These are phyloP conservation scores for Bacidia gigantensis DNA, from an alignment of 495 filamentous ascomycete species.

Conservation along the genomic window DNA sequence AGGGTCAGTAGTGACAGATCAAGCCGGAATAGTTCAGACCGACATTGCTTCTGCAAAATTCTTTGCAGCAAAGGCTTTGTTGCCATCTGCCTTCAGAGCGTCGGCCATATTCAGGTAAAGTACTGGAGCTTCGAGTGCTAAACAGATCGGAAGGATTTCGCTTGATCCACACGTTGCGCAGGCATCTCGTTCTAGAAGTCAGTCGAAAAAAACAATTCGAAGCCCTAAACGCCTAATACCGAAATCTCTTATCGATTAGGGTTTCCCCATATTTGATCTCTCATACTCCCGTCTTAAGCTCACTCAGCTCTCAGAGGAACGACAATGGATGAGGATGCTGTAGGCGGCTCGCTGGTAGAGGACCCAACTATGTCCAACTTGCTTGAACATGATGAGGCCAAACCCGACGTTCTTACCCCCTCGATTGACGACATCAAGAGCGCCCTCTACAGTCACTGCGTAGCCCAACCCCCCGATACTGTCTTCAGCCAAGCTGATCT, in stretches of 20 bases:
- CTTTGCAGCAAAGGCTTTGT: constrained; percentile 94
- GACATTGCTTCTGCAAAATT: constrained; percentile 94
- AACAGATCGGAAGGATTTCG: neutral
- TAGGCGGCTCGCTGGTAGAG: too few relatives aligned
- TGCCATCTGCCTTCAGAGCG: constrained; percentile 84
- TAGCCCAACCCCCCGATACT: constrained; percentile 29
- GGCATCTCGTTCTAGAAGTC: neutral
- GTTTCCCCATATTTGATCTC: neutral
- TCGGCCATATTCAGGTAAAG: constrained; percentile 33
- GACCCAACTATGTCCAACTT: neutral
- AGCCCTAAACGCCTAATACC: neutral
- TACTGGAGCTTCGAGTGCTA: too few relatives aligned
- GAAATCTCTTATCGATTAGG: neutral
- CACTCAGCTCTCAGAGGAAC: too few relatives aligned
- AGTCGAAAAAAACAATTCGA: neutral
- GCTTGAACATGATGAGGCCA: neutral
- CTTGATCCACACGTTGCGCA: neutral
- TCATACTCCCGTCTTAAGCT: neutral
- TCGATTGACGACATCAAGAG: constrained; percentile 15
- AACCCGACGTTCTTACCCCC: neutral
- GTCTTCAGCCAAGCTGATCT: constrained; percentile 57
- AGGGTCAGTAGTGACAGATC: constrained; percentile 3
- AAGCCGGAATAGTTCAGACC: constrained; percentile 23
- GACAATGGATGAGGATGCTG: too few relatives aligned
- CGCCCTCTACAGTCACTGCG: constrained; percentile 16